Evolutionary conservation across 305 asterid species (phyloP).

Genomic region (Solanum hybrid): DNA sequence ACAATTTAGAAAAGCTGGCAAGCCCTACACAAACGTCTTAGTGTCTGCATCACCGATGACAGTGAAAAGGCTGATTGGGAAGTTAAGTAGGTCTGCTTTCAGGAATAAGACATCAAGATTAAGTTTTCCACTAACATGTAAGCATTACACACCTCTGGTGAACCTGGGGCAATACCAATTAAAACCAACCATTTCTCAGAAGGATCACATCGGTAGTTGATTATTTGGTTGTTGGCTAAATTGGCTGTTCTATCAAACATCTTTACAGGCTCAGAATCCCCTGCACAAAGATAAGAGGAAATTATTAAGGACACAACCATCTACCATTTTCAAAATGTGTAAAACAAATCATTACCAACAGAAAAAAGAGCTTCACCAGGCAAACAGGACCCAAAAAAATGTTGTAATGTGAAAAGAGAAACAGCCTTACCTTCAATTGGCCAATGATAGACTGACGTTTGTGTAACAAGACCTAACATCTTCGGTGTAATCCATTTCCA

Average conservation of each 20-base stretch:
- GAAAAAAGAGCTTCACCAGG: neutral
- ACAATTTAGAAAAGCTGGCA: neutral
- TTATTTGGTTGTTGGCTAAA: constrained; percentile 81
- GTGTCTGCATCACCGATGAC: neutral
- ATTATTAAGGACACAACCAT: neutral
- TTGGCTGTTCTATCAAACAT: constrained; percentile 96
- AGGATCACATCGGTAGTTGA: constrained; percentile 91
- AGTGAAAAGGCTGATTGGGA: neutral
- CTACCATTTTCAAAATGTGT: neutral
- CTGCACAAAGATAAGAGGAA: constrained; percentile 29
- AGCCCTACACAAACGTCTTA: neutral
- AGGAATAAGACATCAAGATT: neutral
- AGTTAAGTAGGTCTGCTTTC: neutral
- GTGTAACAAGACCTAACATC: constrained; percentile 96
- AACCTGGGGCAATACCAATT: constrained; percentile 97
- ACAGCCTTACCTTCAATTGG: constrained; percentile 64
- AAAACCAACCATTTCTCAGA: constrained; percentile 98
- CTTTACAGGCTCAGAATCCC: constrained; percentile 91
- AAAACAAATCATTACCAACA: constrained; percentile 6
- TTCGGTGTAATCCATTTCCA: constrained; percentile 98
- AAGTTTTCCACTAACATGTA: neutral
- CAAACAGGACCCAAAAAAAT: neutral
- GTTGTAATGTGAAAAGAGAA: neutral
- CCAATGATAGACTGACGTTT: constrained; percentile 94
- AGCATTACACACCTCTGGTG: constrained; percentile 63